Evolutionary conservation across 2,329 filamentous ascomycete genomes (phyloP).

Genomic region (Xylariaceae sp.): DNA sequence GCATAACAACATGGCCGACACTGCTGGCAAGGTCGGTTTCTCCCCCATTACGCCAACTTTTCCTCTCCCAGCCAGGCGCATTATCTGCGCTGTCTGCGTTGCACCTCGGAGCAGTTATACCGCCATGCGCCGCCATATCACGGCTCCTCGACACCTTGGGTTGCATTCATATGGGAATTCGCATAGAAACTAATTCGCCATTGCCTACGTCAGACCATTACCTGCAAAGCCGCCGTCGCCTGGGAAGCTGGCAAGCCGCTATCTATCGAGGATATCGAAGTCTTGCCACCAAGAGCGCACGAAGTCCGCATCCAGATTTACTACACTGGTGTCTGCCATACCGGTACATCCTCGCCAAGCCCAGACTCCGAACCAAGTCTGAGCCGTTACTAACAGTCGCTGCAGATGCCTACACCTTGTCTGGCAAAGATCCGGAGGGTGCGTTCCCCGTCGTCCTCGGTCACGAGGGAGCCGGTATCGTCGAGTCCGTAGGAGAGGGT

Average conservation of each 20-base stretch:
- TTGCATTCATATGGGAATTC: not conserved
- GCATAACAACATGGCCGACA: conserved; percentile 40
- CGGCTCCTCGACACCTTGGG: not conserved
- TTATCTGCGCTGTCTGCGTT: not conserved
- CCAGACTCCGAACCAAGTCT: conserved; percentile 29
- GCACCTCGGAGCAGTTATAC: not conserved
- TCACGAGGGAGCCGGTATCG: conserved; percentile 86
- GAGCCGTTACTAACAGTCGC: conserved; percentile 20
- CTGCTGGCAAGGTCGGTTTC: conserved; percentile 45
- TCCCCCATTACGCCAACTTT: not conserved
- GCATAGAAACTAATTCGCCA: conserved; percentile 6
- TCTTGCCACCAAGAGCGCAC: conserved; percentile 78
- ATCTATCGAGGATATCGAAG: conserved; percentile 86
- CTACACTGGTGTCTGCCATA: conserved; percentile 99
- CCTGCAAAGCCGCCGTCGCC: conserved; percentile 94
- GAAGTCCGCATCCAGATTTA: conserved; percentile 96
- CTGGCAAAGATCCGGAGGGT: conserved; percentile 94
- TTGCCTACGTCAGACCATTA: conserved; percentile 65
- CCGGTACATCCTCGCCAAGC: conserved; percentile 51
- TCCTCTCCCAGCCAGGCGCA: conserved; percentile 13
- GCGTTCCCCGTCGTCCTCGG: conserved; percentile 85
- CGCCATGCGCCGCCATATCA: not conserved
- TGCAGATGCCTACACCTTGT: conserved; percentile 84
- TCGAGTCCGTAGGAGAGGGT: conserved; percentile 90
- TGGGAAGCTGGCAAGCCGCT: conserved; percentile 94